Evolutionary conservation across 176 grass and related monocot species (phyloP).

Genomic region (Juncus effusus): DNA sequence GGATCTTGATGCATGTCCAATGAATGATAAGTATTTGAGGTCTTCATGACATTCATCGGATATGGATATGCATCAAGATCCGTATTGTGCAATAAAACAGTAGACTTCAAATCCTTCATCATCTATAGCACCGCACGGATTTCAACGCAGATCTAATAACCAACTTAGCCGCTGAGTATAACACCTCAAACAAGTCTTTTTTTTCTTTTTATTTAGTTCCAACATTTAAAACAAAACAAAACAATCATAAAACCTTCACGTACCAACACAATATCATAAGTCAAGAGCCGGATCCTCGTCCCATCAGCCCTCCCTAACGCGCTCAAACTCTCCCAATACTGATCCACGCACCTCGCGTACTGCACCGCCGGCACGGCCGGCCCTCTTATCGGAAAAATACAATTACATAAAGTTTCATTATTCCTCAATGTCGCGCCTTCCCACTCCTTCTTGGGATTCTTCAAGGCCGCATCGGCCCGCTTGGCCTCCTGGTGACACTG

Average conservation of each 20-base stretch:
- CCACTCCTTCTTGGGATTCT: constrained; percentile 97
- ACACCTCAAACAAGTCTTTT: too few relatives aligned
- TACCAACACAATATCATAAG: constrained; percentile 94
- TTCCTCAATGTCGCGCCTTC: constrained; percentile 93
- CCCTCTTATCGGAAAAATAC: constrained; percentile 81
- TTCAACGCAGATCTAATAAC: too few relatives aligned
- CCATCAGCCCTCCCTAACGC: constrained; percentile 87
- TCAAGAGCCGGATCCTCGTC: constrained; percentile 70
- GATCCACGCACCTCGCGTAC: constrained; percentile 86
- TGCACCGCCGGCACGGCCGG: constrained; percentile 72
- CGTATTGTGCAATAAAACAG: too few relatives aligned
- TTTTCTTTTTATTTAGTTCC: not conserved
- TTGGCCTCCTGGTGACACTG: constrained; percentile 98
- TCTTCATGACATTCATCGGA: too few relatives aligned
- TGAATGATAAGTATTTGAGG: too few relatives aligned
- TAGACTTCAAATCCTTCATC: too few relatives aligned
- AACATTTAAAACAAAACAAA: constrained; percentile 16
- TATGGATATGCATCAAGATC: too few relatives aligned
- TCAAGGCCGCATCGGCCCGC: constrained; percentile 82
- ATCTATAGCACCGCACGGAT: too few relatives aligned
- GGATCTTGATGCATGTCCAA: too few relatives aligned
- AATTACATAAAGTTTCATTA: constrained; percentile 97
- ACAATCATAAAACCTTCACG: not conserved
- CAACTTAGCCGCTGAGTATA: too few relatives aligned
- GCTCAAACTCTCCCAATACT: constrained; percentile 93